These are phyloP conservation scores for Raphanus hybrid DNA, from an alignment of 441 rosid species.

Conservation along the genomic window DNA sequence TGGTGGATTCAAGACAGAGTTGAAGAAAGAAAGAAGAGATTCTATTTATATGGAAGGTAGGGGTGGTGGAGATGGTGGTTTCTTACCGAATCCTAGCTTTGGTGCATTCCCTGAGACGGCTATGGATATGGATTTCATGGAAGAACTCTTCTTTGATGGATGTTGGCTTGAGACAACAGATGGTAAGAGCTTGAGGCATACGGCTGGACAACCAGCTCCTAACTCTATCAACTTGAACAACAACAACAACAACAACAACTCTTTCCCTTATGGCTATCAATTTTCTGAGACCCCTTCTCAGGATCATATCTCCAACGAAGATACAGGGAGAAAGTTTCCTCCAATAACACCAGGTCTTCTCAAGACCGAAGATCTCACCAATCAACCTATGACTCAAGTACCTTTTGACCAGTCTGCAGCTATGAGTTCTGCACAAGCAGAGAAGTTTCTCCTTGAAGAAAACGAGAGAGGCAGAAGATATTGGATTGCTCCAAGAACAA, in stretches of 20 bases:
- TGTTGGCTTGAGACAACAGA: constrained; percentile 82
- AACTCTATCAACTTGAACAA: constrained; percentile 37
- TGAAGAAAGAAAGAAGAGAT: neutral
- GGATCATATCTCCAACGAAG: constrained; percentile 41
- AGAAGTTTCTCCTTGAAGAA: constrained; percentile 51
- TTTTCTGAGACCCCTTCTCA: constrained; percentile 40
- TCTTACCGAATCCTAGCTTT: constrained; percentile 48
- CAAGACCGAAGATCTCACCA: constrained; percentile 42
- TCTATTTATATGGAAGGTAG: constrained; percentile 58
- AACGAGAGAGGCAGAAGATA: constrained; percentile 54
- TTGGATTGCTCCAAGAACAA: constrained; percentile 67
- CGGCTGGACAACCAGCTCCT: constrained; percentile 31
- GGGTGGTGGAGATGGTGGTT: constrained; percentile 39
- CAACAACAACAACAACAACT: constrained; percentile 35
- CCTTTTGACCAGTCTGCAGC: constrained; percentile 40
- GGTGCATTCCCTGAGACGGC: constrained; percentile 53
- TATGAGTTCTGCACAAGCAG: constrained; percentile 45
- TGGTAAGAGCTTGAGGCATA: constrained; percentile 51
- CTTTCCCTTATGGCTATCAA: constrained; percentile 35
- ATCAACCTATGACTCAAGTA: constrained; percentile 42
- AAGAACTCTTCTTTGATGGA: constrained; percentile 83
- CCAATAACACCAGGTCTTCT: constrained; percentile 38
- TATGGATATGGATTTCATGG: constrained; percentile 94
- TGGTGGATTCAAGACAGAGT: constrained; percentile 45
- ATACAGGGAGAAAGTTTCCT: constrained; percentile 34